Evolutionary conservation across 768 basidiomycete species (phyloP).

Genomic region (Auriscalpium microsporum): DNA sequence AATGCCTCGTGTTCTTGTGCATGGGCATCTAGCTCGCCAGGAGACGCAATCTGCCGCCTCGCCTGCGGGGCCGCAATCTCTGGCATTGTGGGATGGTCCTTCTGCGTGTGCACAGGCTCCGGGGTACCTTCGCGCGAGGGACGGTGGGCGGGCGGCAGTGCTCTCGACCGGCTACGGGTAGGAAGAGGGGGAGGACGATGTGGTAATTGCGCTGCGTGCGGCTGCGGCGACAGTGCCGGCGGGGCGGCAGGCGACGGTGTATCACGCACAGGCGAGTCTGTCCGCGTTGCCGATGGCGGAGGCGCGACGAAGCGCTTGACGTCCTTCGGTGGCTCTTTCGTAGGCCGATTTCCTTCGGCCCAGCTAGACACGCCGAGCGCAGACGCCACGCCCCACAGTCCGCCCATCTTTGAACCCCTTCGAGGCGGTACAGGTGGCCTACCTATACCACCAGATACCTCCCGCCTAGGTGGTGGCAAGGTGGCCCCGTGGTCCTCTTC

Average conservation of each 20-base stretch:
- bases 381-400: conserved; percentile 62
- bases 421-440: conserved; percentile 61
- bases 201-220: neutral
- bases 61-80: neutral
- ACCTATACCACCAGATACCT: conserved; percentile 17
- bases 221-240: conserved; percentile 2
- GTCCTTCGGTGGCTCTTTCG: conserved; percentile 20
- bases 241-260: conserved; percentile 4
- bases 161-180: conserved; percentile 6
- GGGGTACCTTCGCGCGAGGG: no score
- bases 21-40: neutral
- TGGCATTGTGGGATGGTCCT: neutral
- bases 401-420: conserved; percentile 28
- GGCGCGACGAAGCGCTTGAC: neutral
- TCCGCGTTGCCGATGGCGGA: conserved; percentile 4
- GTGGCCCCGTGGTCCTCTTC: conserved; percentile 56
- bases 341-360: conserved; percentile 20
- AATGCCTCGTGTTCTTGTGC: neutral
- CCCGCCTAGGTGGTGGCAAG: conserved; percentile 21
- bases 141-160: neutral
- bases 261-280: conserved; percentile 12
- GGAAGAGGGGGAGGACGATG: conserved; percentile 12
- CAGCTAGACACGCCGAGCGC: conserved; percentile 55
- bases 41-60: no score
- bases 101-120: neutral